Evolutionary conservation across 2,329 filamentous ascomycete genomes (phyloP).

Genomic region (Teratosphaeria viscida): DNA sequence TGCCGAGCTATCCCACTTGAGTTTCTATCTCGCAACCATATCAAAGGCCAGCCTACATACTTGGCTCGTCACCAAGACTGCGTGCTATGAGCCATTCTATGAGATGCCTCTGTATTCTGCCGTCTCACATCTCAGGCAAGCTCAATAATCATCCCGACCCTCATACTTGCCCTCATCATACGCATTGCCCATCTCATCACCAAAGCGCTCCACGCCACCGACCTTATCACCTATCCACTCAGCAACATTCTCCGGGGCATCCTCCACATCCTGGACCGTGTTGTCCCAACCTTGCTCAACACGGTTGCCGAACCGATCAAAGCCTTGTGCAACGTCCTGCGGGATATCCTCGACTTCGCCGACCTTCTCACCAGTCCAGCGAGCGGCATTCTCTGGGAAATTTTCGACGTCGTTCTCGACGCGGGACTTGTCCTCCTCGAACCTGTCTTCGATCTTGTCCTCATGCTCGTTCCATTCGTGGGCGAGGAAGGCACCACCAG

Average conservation of each 20-base stretch:
- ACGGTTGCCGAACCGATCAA: constrained; percentile 25
- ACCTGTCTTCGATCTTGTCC: constrained; percentile 18
- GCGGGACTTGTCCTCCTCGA: constrained; percentile 20
- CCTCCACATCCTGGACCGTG: constrained; percentile 25
- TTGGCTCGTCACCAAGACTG: too few relatives aligned
- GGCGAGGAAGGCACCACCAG: constrained; percentile 35
- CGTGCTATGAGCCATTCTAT: background rate
- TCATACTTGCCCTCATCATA: constrained; percentile 34
- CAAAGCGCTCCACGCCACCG: constrained; percentile 35
- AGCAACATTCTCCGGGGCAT: constrained; percentile 27
- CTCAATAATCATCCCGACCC: constrained; percentile 14
- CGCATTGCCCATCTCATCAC: constrained; percentile 31
- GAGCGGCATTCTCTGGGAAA: constrained; percentile 33
- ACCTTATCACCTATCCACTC: constrained; percentile 29
- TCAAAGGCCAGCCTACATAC: too few relatives aligned
- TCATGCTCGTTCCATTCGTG: constrained; percentile 33
- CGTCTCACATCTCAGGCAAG: background rate
- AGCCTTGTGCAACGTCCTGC: constrained; percentile 21
- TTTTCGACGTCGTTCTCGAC: constrained; percentile 27
- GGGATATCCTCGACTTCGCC: constrained; percentile 31
- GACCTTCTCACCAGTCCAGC: constrained; percentile 33
- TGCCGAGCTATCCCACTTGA: too few relatives aligned
- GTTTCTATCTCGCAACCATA: too few relatives aligned
- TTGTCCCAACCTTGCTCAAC: constrained; percentile 24
- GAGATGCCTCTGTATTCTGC: background rate